Base-by-base conservation (phyloP, 371 early-diverging fungal species). In the Mortierella sp. region DNA sequence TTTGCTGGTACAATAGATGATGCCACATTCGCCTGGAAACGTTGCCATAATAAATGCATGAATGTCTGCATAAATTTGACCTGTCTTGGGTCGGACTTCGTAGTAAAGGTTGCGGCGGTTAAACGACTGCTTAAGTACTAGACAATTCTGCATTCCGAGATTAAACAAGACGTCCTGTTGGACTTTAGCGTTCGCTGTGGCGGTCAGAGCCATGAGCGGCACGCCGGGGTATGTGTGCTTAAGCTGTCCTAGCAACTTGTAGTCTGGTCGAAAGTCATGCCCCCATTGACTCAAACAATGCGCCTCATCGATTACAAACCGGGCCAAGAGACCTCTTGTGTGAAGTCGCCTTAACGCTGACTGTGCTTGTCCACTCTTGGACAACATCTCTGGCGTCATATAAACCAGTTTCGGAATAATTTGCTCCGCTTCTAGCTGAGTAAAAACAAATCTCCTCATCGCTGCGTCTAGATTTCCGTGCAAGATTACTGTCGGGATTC, bases 281-380 rank as follows among this genome's bases (percentile, higher is more conserved):
- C 99, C 99, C 99, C 99, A 99, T 64, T 95, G 94, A 40, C 92
- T 93, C 8, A 99, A 90, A 85, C 99, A 99, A 81, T 99, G 99
- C 0, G 98, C 99, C 84, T 99, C 99, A 76, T 99, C 99, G 70
- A 99, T 91, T 0, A 99, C 99, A 89, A 99, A 98, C 55, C 94
- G 89, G 0, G 95, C 96, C 29, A 97, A 78, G 26, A 83, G 78
- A 6, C 86, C 81, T 12, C 90, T 86, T 0, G 62, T 28, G 73
- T 96, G 80, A 17, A 98, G 84, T 2, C 57, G 64, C n/a, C 85
- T 75, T 40, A 99, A 51, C 0, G 85, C 79, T 4, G 75, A 75
- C 64, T 89, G 86, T 31, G 98, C 91, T 61, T 89, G 85, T 6
- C 66, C 66, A 60, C 94, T 95, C 71, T 92, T 90, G 55, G 83